Conservation (phyloP, 805 yeast species). For the Wickerhamiella nectarea region DNA sequence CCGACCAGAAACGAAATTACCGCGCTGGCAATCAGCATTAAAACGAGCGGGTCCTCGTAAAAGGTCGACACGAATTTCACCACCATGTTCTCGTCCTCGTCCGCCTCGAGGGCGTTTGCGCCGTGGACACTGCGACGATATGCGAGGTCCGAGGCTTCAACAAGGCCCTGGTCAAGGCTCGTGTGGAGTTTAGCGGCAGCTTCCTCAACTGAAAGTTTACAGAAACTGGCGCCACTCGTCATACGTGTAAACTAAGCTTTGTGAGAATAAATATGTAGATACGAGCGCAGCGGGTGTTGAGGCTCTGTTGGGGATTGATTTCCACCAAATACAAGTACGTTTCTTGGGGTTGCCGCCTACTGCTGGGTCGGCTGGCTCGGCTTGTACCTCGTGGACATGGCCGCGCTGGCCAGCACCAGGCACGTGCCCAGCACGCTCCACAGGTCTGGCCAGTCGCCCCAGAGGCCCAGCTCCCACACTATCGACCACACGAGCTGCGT, state of each 20-base stretch:
- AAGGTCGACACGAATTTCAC: slow-evolving; percentile 67
- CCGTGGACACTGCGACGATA: slow-evolving; percentile 69
- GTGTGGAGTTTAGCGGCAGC: slow-evolving; percentile 52
- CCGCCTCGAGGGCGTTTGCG: slow-evolving; percentile 57
- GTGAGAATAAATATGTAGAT: background rate
- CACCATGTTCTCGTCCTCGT: slow-evolving; percentile 58
- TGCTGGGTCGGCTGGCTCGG: too few species aligned
- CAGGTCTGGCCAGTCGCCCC: slow-evolving; percentile 58
- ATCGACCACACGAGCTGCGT: slow-evolving; percentile 68
- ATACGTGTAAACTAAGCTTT: slow-evolving; percentile 1
- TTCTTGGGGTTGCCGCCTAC: too few species aligned
- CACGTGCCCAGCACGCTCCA: slow-evolving; percentile 57
- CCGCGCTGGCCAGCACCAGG: slow-evolving; percentile 39
- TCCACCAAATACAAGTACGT: too few species aligned
- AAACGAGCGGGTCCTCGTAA: slow-evolving; percentile 80
- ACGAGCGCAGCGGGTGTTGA: too few species aligned
- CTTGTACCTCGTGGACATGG: background rate
- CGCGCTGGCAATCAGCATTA: slow-evolving; percentile 82
- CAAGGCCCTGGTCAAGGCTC: slow-evolving; percentile 44
- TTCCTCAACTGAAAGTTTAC: slow-evolving; percentile 51
- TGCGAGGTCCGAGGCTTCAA: slow-evolving; percentile 53
- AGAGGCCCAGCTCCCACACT: slow-evolving; percentile 56
- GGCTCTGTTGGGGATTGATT: too few species aligned
- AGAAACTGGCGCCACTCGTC: slow-evolving; percentile 52
- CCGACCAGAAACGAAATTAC: slow-evolving; percentile 80